Evolutionary conservation across 2,329 filamentous ascomycete genomes (phyloP).

Genomic region (Grosmannia serpens): DNA sequence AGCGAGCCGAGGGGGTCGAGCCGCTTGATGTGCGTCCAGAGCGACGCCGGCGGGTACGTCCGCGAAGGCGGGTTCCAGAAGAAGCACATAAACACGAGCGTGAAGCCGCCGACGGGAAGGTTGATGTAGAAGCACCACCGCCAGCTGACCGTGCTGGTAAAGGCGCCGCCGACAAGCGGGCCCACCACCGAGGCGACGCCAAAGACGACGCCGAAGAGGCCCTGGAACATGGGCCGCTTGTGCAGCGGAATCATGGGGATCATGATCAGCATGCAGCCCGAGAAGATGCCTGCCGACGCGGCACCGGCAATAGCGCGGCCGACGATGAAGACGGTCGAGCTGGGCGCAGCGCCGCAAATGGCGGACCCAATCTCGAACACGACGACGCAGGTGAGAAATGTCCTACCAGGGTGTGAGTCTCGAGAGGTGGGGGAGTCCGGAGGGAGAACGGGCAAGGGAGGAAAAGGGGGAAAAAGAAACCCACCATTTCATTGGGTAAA

Average conservation of each 20-base stretch:
- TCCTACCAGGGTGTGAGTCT: constrained; percentile 15
- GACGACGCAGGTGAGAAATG: constrained; percentile 34
- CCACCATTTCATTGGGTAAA: constrained; percentile 38
- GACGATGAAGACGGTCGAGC: constrained; percentile 40
- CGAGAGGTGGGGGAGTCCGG: neutral
- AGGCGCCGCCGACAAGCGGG: constrained; percentile 41
- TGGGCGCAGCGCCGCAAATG: constrained; percentile 43
- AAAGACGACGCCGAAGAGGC: constrained; percentile 42
- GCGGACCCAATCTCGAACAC: constrained; percentile 44
- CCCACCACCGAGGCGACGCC: constrained; percentile 42
- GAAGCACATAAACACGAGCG: constrained; percentile 35
- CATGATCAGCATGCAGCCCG: constrained; percentile 44
- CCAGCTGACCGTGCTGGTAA: constrained; percentile 40
- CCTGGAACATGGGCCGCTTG: constrained; percentile 47
- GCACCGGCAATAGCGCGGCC: constrained; percentile 46
- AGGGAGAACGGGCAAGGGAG: neutral
- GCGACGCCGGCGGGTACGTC: constrained; percentile 17
- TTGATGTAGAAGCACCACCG: constrained; percentile 51
- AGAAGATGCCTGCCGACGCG: constrained; percentile 45
- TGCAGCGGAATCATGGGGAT: constrained; percentile 47
- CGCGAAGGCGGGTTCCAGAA: constrained; percentile 32
- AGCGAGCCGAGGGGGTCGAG: constrained; percentile 49
- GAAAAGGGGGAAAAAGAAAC: neutral
- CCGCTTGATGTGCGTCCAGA: constrained; percentile 33
- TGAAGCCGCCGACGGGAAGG: constrained; percentile 41